Conservation (phyloP, 768 basidiomycete genomes). For the Phylloporus scabripes region DNA sequence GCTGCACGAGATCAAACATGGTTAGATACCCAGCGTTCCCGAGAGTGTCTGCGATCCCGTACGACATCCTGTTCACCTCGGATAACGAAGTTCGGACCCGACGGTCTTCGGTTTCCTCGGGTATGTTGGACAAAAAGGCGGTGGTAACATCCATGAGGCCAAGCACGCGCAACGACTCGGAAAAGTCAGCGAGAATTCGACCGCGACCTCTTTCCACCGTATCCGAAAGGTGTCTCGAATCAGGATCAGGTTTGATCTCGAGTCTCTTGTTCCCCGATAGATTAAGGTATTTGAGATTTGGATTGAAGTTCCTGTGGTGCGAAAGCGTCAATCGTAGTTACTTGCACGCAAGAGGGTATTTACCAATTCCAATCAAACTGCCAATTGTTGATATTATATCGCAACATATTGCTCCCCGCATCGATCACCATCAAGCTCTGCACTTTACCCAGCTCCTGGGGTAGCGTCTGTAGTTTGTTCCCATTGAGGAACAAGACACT, state of each 20-base stretch:
- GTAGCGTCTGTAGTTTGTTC: constrained; percentile 87
- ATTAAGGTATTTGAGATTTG: constrained; percentile 89
- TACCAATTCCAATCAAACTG: constrained; percentile 99
- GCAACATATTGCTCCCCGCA: constrained; percentile 87
- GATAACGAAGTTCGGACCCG: constrained; percentile 89
- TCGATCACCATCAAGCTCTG: constrained; percentile 76
- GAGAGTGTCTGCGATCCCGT: constrained; percentile 92
- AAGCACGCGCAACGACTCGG: constrained; percentile 77
- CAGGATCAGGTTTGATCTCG: constrained; percentile 75
- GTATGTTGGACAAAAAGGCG: constrained; percentile 57
- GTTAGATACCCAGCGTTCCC: constrained; percentile 73
- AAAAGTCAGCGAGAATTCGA: constrained; percentile 70
- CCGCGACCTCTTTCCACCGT: constrained; percentile 26
- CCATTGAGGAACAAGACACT: constrained; percentile 85
- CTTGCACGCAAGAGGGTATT: constrained; percentile 13
- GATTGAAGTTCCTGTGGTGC: constrained; percentile 85
- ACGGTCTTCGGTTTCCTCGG: constrained; percentile 81
- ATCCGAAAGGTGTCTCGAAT: constrained; percentile 27
- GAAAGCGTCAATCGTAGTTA: not conserved
- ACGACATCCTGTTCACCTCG: constrained; percentile 86
- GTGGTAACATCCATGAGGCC: constrained; percentile 96
- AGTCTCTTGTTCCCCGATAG: constrained; percentile 95
- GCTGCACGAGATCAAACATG: constrained; percentile 90
- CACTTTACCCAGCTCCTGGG: constrained; percentile 84
- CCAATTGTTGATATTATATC: constrained; percentile 98